phyloP scores from a whole-genome alignment of 2,329 filamentous ascomycete genomes.

The Fonsecaea monophora region DNA sequence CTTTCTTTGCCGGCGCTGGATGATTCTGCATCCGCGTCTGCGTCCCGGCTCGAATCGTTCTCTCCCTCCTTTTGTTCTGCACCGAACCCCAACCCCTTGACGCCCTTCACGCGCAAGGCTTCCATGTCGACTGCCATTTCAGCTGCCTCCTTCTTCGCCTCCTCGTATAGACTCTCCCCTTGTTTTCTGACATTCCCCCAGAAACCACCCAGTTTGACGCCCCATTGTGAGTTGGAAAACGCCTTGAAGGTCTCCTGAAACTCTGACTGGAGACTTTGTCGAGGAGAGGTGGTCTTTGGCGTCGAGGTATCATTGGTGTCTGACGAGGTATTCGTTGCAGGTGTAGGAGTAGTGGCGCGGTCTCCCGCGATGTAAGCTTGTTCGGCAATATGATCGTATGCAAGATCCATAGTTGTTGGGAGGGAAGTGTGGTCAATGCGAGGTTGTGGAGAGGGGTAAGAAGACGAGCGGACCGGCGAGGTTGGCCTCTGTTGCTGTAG shows the following conservation, averaged over 20 bases:
- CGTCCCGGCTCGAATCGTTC: conserved; percentile 39
- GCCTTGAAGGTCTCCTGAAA: conserved; percentile 95
- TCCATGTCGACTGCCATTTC: conserved; percentile 83
- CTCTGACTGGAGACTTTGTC: conserved; percentile 76
- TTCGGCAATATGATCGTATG: conserved; percentile 96
- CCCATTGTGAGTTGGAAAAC: conserved; percentile 91
- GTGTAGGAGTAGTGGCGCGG: conserved; percentile 40
- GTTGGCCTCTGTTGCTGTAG: not conserved
- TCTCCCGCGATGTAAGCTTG: conserved; percentile 70
- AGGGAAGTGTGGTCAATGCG: conserved; percentile 1
- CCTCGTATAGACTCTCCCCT: conserved; percentile 87
- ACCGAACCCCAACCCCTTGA: conserved; percentile 29
- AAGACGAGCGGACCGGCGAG: not conserved
- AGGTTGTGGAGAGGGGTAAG: not conserved
- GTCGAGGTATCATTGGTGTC: conserved; percentile 36
- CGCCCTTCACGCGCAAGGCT: conserved; percentile 66
- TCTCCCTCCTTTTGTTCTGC: conserved; percentile 41
- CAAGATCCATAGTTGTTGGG: conserved; percentile 76
- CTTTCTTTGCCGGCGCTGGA: conserved; percentile 37
- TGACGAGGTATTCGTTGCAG: conserved; percentile 49
- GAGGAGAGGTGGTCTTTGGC: conserved; percentile 43
- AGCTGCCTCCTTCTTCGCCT: conserved; percentile 80
- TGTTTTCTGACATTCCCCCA: conserved; percentile 93
- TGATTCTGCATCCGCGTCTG: conserved; percentile 41
- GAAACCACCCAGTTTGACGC: conserved; percentile 83